phyloP scores from a whole-genome alignment of 805 yeast genomes.

The Kluyveromyces starmeri region DNA sequence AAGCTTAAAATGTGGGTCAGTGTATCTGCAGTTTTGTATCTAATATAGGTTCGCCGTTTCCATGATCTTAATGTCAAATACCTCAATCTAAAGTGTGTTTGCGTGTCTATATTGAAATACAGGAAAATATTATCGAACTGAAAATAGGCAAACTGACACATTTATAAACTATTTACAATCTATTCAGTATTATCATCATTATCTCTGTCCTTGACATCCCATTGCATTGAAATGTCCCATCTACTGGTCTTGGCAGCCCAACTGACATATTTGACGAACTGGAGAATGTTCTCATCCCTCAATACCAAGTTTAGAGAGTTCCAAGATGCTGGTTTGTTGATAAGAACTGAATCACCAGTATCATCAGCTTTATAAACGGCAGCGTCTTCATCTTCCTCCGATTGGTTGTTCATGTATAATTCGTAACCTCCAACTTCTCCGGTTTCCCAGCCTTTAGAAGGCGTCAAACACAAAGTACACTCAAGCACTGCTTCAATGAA shows the following conservation, averaged over 20 bases:
- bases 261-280: slow-evolving; percentile 88
- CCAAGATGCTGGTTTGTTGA: slow-evolving; percentile 77
- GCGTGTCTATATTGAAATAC: too few species aligned
- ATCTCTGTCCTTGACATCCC: slow-evolving; percentile 50
- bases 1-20: neutral
- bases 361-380: slow-evolving; percentile 61
- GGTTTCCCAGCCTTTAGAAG: slow-evolving; percentile 69
- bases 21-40: too few species aligned
- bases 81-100: too few species aligned
- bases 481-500: slow-evolving; percentile 49
- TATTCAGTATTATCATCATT: slow-evolving; percentile 15
- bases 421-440: slow-evolving; percentile 97
- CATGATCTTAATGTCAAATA: too few species aligned
- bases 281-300: slow-evolving; percentile 78
- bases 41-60: too few species aligned
- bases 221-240: slow-evolving; percentile 81
- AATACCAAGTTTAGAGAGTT: slow-evolving; percentile 68
- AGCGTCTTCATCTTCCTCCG: slow-evolving; percentile 60
- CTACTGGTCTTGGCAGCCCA: slow-evolving; percentile 81
- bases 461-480: slow-evolving; percentile 76
- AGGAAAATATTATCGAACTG: too few species aligned
- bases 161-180: too few species aligned
- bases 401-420: slow-evolving; percentile 65
- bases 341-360: slow-evolving; percentile 67
- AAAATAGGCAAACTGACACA: too few species aligned